A percentile compares a stretch with the other conserved stretches of the same genome.
Conservation (phyloP, 495 filamentous ascomycete species). For the Podospora anserina region DNA sequence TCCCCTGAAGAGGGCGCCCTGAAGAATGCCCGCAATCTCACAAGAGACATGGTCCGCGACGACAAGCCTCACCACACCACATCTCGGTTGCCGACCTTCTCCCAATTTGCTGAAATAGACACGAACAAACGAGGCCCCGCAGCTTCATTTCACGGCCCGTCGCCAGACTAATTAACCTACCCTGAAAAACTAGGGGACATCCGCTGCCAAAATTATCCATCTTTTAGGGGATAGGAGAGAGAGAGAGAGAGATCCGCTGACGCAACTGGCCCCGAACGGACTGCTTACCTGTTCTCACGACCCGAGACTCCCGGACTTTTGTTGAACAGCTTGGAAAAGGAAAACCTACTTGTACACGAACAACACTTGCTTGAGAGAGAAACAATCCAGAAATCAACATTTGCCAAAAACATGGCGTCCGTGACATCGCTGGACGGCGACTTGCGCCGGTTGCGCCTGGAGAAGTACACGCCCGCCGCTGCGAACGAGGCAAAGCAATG, state of each 20-base stretch:
- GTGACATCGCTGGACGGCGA: slow-evolving; percentile 93
- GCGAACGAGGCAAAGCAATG: slow-evolving; percentile 81
- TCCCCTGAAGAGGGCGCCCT: neutral
- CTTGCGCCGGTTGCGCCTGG: slow-evolving; percentile 85
- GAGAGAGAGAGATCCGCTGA: neutral
- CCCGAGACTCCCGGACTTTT: neutral
- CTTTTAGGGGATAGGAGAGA: neutral
- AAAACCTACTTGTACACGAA: neutral
- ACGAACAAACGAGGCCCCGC: neutral
- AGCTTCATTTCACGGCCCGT: neutral
- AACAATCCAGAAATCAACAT: slow-evolving; percentile 1
- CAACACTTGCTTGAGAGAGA: neutral
- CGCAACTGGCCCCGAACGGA: slow-evolving; percentile 2
- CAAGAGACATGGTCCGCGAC: neutral
- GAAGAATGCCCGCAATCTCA: neutral
- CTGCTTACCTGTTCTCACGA: neutral
- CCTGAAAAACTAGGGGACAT: neutral
- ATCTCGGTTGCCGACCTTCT: neutral
- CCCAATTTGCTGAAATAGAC: neutral
- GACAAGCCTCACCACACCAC: neutral
- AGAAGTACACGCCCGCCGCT: slow-evolving; percentile 90
- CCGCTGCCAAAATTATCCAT: neutral
- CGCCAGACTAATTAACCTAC: neutral
- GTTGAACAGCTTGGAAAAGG: neutral
- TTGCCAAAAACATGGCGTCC: slow-evolving; percentile 68